These are phyloP conservation scores for Aspergillus viridinutans DNA, from an alignment of 2,329 filamentous ascomycete species.

Conservation along the genomic window DNA sequence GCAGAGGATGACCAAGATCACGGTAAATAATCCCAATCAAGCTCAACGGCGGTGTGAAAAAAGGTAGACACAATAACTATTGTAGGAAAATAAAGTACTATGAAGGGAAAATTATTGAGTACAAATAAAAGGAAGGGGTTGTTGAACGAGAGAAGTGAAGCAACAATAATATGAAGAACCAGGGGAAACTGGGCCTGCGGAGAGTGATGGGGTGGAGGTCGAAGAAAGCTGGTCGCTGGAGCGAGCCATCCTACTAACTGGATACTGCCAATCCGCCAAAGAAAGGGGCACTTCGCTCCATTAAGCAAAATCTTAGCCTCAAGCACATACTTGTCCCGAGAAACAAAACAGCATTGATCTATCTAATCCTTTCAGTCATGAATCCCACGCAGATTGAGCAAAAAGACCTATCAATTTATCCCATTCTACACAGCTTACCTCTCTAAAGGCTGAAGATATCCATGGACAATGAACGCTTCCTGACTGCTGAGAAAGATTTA, in stretches of 20 bases:
- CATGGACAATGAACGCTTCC: not conserved
- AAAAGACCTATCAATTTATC: not conserved
- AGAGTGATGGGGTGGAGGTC: conserved; percentile 17
- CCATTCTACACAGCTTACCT: not conserved
- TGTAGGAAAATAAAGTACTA: conserved; percentile 8
- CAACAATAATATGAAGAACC: conserved; percentile 13
- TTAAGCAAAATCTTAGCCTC: conserved; percentile 9
- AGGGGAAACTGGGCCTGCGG: conserved; percentile 20
- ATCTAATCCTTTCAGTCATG: not conserved
- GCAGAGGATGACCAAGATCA: conserved; percentile 4
- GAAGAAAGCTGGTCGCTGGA: conserved; percentile 18
- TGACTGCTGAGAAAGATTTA: not conserved
- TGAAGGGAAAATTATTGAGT: conserved; percentile 6
- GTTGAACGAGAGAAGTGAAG: conserved; percentile 25
- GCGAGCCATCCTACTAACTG: conserved; percentile 4
- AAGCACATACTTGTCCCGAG: not conserved
- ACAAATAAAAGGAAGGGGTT: conserved; percentile 12
- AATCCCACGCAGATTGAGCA: not conserved
- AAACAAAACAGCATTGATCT: not conserved
- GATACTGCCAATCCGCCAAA: conserved; percentile 24
- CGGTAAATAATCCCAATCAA: conserved; percentile 7
- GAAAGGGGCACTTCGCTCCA: conserved; percentile 23
- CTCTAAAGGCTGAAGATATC: not conserved
- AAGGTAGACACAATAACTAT: conserved; percentile 4
- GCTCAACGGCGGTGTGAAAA: conserved; percentile 5